phyloP scores from a whole-genome alignment of 140 eudicot genomes.

The Oenanthe javanica region DNA sequence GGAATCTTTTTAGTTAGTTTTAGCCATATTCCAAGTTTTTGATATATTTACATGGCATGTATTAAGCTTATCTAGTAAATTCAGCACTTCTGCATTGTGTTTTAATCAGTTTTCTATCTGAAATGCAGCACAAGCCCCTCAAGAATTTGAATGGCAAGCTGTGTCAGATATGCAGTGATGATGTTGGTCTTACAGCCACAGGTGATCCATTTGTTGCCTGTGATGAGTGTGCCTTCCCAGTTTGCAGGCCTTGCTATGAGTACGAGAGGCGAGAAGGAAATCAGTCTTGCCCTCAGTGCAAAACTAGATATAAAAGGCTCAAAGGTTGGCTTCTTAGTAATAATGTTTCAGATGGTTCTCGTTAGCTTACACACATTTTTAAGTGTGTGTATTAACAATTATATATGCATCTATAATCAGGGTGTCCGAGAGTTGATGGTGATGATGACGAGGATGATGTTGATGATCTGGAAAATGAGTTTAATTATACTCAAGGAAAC shows the following conservation, averaged over 20 bases:
- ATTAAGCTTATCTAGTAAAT: not conserved
- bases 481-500: slow-evolving; percentile 56
- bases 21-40: not conserved
- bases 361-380: not conserved
- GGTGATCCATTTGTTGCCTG: slow-evolving; percentile 89
- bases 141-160: slow-evolving; percentile 49
- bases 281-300: slow-evolving; percentile 89
- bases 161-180: slow-evolving; percentile 84
- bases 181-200: slow-evolving; percentile 45
- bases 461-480: slow-evolving; percentile 91
- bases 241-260: slow-evolving; percentile 88
- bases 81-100: not conserved
- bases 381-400: not conserved
- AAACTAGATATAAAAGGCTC: slow-evolving; percentile 84
- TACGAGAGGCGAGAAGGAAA: slow-evolving; percentile 86
- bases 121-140: slow-evolving; percentile 60
- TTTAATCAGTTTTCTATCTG: not conserved
- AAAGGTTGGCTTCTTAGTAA: slow-evolving; percentile 43
- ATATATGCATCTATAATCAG: slow-evolving; percentile 16
- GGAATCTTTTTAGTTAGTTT: not conserved
- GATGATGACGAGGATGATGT: slow-evolving; percentile 93
- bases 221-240: slow-evolving; percentile 87
- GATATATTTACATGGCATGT: not conserved
- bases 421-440: slow-evolving; percentile 85
- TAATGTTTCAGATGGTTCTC: not conserved